Base-by-base conservation (phyloP, 768 basidiomycete genomes). In the Suillus plorans region DNA sequence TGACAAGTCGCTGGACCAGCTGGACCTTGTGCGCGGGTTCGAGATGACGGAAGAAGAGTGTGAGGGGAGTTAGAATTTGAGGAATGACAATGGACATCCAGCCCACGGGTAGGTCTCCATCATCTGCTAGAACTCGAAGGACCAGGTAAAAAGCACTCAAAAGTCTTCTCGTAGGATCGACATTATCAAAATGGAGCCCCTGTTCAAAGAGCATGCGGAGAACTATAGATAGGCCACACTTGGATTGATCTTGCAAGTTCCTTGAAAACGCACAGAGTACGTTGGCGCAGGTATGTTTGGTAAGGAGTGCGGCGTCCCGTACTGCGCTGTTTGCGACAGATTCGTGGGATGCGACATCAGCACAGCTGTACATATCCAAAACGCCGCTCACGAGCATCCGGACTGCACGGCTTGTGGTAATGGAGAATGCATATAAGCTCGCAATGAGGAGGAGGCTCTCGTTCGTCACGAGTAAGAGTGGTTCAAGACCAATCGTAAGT, bases 11-110 rank as follows among this genome's bases (percentile, higher is more conserved):
- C 56, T 81, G 76, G 34, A 92, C 71, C 31, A 92, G 72, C 45
- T 81, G 79, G 3, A 81, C 76, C 71, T 83, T 86, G 50, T 78
- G 84, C 62, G 86, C 84, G 3, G 84, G 79, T 63, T 89, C 85
- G 39, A 92, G 77, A 5, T 82, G 74, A 8, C 78, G 80, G 71
- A 88, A 82, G 74, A 92, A 91, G 1, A 72, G 61, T 64, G 74
- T 78, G 10, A 92, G 69, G 50, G 91, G 86, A 3, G 74, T 72
- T 5, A 92, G 77, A 22, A 87, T 73, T 36, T 78, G 81, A 3
- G 90, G 89, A 18, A 93, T 75, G 14, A 89, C 84, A 12, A 73
- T 73, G 6, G 79, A 78, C 2, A 84, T 73, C 89, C 88, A 91
- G 64, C 74, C 67, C 28, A 28, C 16, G 18, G 57, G 25, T 31